phyloP scores from a whole-genome alignment of 106 monocot species.

The Posidonia australis region DNA sequence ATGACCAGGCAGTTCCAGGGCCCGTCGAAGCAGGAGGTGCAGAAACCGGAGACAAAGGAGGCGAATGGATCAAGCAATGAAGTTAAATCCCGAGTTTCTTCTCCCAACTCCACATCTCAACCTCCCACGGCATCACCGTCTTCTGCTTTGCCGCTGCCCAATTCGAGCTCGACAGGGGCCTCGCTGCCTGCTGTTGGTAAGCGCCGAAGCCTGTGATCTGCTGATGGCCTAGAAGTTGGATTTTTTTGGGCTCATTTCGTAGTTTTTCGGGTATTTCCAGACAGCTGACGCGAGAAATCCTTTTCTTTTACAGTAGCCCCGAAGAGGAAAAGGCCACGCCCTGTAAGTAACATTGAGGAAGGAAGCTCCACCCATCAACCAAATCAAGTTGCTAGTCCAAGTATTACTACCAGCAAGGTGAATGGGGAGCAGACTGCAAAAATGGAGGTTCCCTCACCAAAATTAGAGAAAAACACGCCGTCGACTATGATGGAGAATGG shows the following conservation, averaged over 20 bases:
- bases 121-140: slow-evolving; percentile 13
- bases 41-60: slow-evolving; percentile 38
- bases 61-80: slow-evolving; percentile 37
- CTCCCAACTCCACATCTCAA: slow-evolving; percentile 16
- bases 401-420: slow-evolving; percentile 2
- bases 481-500: slow-evolving; percentile 10
- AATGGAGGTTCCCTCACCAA: slow-evolving; percentile 14
- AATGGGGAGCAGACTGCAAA: not conserved
- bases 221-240: not conserved
- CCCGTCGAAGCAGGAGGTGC: slow-evolving; percentile 26
- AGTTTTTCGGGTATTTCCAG: no score
- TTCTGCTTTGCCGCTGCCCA: slow-evolving; percentile 14
- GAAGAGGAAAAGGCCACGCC: slow-evolving; percentile 63
- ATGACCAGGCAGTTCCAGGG: slow-evolving; percentile 58
- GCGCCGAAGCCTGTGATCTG: slow-evolving; percentile 1
- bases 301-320: slow-evolving; percentile 30
- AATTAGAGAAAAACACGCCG: slow-evolving; percentile 20
- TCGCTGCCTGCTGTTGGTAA: slow-evolving; percentile 37
- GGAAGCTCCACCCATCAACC: slow-evolving; percentile 29
- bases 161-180: slow-evolving; percentile 8
- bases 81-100: slow-evolving; percentile 34
- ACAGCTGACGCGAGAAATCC: not conserved
- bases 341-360: slow-evolving; percentile 42
- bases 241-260: not conserved
- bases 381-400: slow-evolving; percentile 3